Evolutionary conservation across 331 rosid genomes (phyloP), one percentile per base, ranked within the genome.

Genomic region (Saraca asoca): DNA sequence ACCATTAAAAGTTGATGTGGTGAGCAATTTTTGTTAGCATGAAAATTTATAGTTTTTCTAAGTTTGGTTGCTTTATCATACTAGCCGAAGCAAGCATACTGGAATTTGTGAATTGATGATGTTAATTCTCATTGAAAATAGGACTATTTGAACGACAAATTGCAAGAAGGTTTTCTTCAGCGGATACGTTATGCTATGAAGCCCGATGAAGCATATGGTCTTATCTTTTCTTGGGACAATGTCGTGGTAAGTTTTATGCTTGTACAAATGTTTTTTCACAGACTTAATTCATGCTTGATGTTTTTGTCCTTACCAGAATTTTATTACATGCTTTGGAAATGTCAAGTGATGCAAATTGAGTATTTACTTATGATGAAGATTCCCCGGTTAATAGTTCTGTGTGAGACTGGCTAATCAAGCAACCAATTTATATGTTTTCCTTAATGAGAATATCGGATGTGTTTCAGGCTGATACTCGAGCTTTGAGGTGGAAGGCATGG

Each of bases 161-260:
- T 94, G 78, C 99, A 94, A 83, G 96, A 94, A 67, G 96, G 97
- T 42, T 88, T 94, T 80, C 97, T 94, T 72, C 71, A 88, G 51
- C 89, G 97, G 7, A 86, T 94, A 69, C 97, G 99, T 34, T 94
- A 94, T 83, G 89, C 99, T 17, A 90, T 94, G 95, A 94, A 94
- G 81, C 99, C 99, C 0, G 99, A 94, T 85, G 99, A 94, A 80
- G 97, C 96, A 66, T 90, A 94, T 66, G 99, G 99, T 51, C 95
- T 94, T 59, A 81, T 94, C 70, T 94, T 94, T 81, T 88, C 97
- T 51, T 94, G 96, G 85, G 99, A 94, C 70, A 88, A 94, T 70
- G 99, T 90, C 39, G 95, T 94, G 95, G 99, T 94, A 53, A 80
- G 68, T 68, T 83, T 78, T 66, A 51, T 58, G 74, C 57, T 64